These are phyloP conservation scores for Chrysopogon serrulatus DNA, from an alignment of 176 grass and related monocot species.

Conservation along the genomic window DNA sequence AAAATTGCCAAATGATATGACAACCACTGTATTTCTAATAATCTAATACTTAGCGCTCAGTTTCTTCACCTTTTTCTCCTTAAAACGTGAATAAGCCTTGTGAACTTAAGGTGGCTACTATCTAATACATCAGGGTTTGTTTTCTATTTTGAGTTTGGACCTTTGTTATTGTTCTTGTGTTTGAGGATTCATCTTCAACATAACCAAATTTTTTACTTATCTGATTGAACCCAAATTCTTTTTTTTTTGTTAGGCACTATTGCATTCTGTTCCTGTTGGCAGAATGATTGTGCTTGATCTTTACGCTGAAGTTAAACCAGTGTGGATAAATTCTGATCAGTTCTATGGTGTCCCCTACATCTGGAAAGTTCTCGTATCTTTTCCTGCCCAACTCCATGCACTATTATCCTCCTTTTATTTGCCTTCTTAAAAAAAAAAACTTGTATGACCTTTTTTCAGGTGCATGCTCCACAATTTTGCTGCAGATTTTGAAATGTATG, in stretches of 20 bases:
- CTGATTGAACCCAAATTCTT: slow-evolving; percentile 7
- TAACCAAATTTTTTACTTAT: neutral
- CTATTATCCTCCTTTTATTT: neutral
- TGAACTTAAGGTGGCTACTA: neutral
- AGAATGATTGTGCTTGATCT: slow-evolving; percentile 92
- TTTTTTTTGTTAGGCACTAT: slow-evolving; percentile 55
- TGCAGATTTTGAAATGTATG: slow-evolving; percentile 93
- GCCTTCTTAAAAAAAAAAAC: slow-evolving; percentile 5
- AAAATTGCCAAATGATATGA: neutral
- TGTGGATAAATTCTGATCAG: slow-evolving; percentile 77
- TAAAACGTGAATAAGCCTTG: neutral
- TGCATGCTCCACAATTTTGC: slow-evolving; percentile 97
- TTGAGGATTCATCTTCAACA: neutral
- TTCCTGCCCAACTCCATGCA: neutral
- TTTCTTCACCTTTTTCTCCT: neutral
- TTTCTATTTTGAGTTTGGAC: neutral
- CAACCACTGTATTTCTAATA: neutral
- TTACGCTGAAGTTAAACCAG: slow-evolving; percentile 91
- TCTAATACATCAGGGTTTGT: neutral
- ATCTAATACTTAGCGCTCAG: neutral
- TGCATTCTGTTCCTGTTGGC: slow-evolving; percentile 89
- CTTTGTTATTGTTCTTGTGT: neutral
- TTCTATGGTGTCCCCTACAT: slow-evolving; percentile 95
- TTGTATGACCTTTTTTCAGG: slow-evolving; percentile 37
- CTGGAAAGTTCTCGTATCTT: slow-evolving; percentile 58